Conservation (phyloP, 306 rosid genomes). For the Dryas drummondii region DNA sequence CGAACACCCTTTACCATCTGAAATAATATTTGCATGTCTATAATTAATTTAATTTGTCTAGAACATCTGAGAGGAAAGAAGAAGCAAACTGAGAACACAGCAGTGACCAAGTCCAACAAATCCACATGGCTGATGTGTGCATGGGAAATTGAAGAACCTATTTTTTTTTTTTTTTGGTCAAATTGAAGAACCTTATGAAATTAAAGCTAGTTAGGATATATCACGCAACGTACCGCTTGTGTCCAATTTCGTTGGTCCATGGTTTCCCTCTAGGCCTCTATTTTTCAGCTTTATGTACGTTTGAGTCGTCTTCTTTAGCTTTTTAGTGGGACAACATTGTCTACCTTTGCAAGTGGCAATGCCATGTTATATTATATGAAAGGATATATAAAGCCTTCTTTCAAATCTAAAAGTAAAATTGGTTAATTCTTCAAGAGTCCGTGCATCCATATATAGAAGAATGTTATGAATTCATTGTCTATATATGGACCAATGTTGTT, state of each 20-base stretch:
- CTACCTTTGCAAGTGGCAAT: not conserved
- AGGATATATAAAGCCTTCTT: not conserved
- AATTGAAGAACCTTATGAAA: not conserved
- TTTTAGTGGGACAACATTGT: not conserved
- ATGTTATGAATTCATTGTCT: too few relatives aligned
- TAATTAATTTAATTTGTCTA: not conserved
- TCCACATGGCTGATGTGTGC: slow-evolving; percentile 34
- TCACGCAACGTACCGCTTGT: not conserved
- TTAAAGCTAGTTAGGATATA: not conserved
- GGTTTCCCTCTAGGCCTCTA: not conserved
- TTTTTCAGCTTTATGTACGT: not conserved
- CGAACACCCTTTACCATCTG: too few relatives aligned
- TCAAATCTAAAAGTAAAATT: not conserved
- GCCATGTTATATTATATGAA: slow-evolving; percentile 22
- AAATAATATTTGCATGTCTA: too few relatives aligned
- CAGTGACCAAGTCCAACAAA: slow-evolving; percentile 13
- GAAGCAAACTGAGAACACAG: too few relatives aligned
- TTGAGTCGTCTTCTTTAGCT: not conserved
- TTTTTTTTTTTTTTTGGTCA: too few relatives aligned
- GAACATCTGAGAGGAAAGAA: slow-evolving; percentile 1
- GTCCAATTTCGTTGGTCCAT: not conserved
- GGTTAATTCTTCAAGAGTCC: too few relatives aligned
- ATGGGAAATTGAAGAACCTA: slow-evolving; percentile 16
- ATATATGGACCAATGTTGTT: too few relatives aligned
- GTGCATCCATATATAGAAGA: too few relatives aligned